phyloP scores from a whole-genome alignment of 2,329 filamentous ascomycete genomes.

The Cercospora beticola region DNA sequence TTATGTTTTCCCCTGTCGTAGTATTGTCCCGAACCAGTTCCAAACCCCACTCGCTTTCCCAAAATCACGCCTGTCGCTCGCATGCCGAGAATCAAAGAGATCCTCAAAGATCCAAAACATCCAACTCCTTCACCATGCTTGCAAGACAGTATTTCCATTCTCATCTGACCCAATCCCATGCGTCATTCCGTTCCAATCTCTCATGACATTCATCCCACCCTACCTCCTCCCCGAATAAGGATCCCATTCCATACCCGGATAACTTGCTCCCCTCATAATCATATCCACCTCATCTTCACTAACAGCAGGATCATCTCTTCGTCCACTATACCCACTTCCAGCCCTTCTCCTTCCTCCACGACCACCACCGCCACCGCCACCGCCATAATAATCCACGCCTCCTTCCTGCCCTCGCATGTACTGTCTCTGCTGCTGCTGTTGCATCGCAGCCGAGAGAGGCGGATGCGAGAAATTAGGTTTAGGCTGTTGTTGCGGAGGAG shows the following conservation, averaged over 20 bases:
- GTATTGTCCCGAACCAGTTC: not conserved
- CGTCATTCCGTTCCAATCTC: not conserved
- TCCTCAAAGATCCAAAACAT: not conserved
- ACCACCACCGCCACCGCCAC: not conserved
- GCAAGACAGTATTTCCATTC: not conserved
- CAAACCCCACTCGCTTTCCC: not conserved
- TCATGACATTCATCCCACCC: not conserved
- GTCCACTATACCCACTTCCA: constrained; percentile 28
- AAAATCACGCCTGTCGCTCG: not conserved
- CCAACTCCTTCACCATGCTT: not conserved
- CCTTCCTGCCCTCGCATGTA: constrained; percentile 7
- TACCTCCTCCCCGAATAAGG: constrained; percentile 10
- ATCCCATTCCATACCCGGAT: constrained; percentile 68
- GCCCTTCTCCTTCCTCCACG: constrained; percentile 13
- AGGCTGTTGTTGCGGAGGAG: constrained; percentile 3
- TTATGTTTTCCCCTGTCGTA: not conserved
- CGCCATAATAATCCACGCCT: constrained; percentile 2
- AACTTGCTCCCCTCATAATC: constrained; percentile 64
- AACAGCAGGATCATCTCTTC: constrained; percentile 32
- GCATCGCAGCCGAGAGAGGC: constrained; percentile 9
- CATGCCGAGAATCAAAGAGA: not conserved
- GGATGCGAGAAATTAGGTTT: constrained; percentile 4
- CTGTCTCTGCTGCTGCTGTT: constrained; percentile 8
- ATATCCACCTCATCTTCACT: constrained; percentile 29
- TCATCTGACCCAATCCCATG: not conserved